Evolutionary conservation across 1,284 basidiomycete species (phyloP).

Genomic region (Fomitopsis betulina): DNA sequence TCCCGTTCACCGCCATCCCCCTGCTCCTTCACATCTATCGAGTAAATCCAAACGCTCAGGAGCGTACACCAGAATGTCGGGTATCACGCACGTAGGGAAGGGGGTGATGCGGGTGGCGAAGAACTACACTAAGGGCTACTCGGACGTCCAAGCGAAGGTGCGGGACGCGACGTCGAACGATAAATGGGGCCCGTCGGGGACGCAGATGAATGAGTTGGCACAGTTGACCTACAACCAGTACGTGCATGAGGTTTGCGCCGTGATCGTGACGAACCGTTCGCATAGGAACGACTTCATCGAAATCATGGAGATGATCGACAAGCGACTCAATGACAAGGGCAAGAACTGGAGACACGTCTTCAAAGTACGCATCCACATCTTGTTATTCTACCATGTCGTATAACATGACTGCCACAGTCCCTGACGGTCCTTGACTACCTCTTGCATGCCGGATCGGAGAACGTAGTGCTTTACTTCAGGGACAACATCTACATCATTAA

Average conservation of each 20-base stretch:
- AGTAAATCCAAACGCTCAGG: neutral
- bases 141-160: conserved; percentile 92
- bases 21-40: neutral
- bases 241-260: conserved; percentile 27
- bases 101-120: conserved; percentile 84
- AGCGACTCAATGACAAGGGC: conserved; percentile 98
- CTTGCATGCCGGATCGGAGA: conserved; percentile 95
- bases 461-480: conserved; percentile 97
- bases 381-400: no score
- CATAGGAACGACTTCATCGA: conserved; percentile 96
- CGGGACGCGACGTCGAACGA: conserved; percentile 99
- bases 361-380: conserved; percentile 58
- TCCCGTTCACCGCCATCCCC: neutral
- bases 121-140: conserved; percentile 95
- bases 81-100: conserved; percentile 71
- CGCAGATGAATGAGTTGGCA: conserved; percentile 99
- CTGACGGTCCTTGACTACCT: conserved; percentile 96
- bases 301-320: conserved; percentile 99
- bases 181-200: conserved; percentile 97
- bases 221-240: conserved; percentile 98
- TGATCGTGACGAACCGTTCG: neutral
- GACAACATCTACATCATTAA: conserved; percentile 99
- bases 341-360: conserved; percentile 99
- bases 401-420: conserved; percentile 45
- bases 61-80: conserved; percentile 16